A percentile compares a stretch with the other conserved stretches of the same genome.
Evolutionary conservation across 2,329 filamentous ascomycete genomes (phyloP).

Genomic region (Sarocladiaceae sp.): DNA sequence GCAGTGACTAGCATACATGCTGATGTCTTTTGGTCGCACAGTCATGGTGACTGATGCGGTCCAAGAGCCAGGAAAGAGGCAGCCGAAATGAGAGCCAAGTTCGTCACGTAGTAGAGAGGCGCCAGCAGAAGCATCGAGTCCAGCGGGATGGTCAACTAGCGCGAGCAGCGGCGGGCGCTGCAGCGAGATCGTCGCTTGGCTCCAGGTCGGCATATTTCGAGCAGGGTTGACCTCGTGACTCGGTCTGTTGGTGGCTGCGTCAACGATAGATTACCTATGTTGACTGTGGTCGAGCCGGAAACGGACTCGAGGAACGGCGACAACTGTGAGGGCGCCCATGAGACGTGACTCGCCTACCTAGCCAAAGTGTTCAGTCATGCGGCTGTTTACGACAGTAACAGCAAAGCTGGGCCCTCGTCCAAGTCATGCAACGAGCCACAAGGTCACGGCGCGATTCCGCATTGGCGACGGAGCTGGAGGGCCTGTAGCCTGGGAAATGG

Average conservation of each 20-base stretch:
- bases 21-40: too few relatives aligned
- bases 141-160: conserved; percentile 1
- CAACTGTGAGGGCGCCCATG: too few relatives aligned
- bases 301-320: too few relatives aligned
- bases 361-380: too few relatives aligned
- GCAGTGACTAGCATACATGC: too few relatives aligned
- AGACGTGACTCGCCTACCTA: too few relatives aligned
- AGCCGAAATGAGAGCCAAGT: too few relatives aligned
- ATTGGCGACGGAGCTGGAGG: conserved; percentile 1
- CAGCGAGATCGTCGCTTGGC: not conserved
- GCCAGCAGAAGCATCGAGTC: not conserved
- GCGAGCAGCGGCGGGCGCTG: not conserved
- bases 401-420: too few relatives aligned
- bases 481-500: not conserved
- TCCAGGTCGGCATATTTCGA: not conserved
- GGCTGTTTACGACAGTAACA: too few relatives aligned
- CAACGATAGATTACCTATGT: not conserved
- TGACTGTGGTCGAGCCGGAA: too few relatives aligned
- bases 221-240: not conserved
- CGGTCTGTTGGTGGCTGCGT: not conserved
- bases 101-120: not conserved
- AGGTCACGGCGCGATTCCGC: not conserved
- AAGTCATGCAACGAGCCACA: not conserved
- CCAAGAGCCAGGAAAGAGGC: not conserved
- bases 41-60: too few relatives aligned